Evolutionary conservation across 768 basidiomycete genomes (phyloP).

Genomic region (Boletales sp.): DNA sequence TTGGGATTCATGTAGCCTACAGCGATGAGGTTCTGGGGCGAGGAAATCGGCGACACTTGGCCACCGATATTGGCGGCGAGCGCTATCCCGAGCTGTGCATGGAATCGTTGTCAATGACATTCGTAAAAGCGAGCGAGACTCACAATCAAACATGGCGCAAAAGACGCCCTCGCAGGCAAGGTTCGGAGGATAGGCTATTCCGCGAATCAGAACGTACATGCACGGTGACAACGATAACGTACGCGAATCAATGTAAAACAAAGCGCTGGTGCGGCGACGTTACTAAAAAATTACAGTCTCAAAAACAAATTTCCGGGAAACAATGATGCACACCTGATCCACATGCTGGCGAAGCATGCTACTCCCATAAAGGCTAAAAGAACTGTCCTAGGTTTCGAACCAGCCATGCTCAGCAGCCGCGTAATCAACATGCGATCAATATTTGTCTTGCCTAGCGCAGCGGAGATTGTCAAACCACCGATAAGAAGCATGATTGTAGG

Average conservation of each 20-base stretch:
- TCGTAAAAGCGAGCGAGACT: constrained; percentile 28
- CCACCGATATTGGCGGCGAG: constrained; percentile 98
- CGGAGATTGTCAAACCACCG: constrained; percentile 96
- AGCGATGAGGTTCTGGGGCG: constrained; percentile 96
- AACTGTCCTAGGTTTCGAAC: constrained; percentile 80
- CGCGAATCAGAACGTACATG: constrained; percentile 1
- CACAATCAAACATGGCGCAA: constrained; percentile 90
- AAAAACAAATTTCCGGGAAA: not conserved
- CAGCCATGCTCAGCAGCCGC: constrained; percentile 84
- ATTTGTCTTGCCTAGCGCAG: constrained; percentile 91
- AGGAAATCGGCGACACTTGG: constrained; percentile 95
- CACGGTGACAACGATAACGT: constrained; percentile 23
- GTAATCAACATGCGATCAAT: constrained; percentile 93
- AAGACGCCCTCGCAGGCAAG: constrained; percentile 79
- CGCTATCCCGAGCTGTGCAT: constrained; percentile 81
- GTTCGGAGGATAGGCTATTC: constrained; percentile 88
- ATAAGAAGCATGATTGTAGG: constrained; percentile 98
- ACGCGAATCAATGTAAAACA: constrained; percentile 96
- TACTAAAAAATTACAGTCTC: constrained; percentile 42
- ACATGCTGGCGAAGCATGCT: constrained; percentile 98
- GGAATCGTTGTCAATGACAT: not conserved
- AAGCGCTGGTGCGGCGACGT: constrained; percentile 95
- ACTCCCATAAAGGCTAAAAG: constrained; percentile 94
- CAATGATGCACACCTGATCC: constrained; percentile 72
- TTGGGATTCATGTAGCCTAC: constrained; percentile 80